Evolutionary conservation across 2,329 filamentous ascomycete species (phyloP).

Genomic region (Fragosphaeria purpurea): DNA sequence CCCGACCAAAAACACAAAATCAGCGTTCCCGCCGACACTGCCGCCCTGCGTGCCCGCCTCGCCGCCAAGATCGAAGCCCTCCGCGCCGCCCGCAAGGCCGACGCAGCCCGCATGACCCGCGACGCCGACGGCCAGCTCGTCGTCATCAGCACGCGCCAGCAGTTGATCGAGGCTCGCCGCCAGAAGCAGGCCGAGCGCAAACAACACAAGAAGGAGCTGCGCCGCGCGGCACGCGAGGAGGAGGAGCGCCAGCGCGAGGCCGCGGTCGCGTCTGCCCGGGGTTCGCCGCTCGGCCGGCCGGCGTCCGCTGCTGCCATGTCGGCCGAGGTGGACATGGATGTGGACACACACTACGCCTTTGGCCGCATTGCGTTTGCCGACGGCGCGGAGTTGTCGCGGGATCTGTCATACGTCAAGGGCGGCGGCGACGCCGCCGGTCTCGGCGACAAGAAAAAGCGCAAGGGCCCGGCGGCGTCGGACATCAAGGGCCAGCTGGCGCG

Average conservation of each 20-base stretch:
- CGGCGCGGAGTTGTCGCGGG: constrained; percentile 67
- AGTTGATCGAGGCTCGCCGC: constrained; percentile 81
- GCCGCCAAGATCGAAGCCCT: constrained; percentile 76
- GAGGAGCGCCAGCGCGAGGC: constrained; percentile 60
- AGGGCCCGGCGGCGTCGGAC: constrained; percentile 62
- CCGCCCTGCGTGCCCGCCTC: constrained; percentile 67
- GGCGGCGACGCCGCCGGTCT: constrained; percentile 15
- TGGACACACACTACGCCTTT: constrained; percentile 67
- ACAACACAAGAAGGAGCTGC: constrained; percentile 77
- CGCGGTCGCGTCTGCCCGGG: constrained; percentile 47
- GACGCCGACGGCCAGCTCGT: constrained; percentile 55
- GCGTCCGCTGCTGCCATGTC: constrained; percentile 25
- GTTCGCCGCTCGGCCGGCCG: constrained; percentile 44
- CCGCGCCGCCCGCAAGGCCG: constrained; percentile 76
- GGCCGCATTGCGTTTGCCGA: constrained; percentile 86
- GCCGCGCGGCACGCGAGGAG: constrained; percentile 67
- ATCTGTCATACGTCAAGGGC: constrained; percentile 48
- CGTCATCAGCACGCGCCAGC: constrained; percentile 75
- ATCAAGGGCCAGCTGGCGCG: constrained; percentile 76
- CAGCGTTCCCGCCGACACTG: constrained; percentile 51
- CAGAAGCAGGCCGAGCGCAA: constrained; percentile 81
- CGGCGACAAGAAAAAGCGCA: constrained; percentile 45
- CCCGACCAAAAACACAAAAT: background rate
- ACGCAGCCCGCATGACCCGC: constrained; percentile 24
- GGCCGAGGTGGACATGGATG: no score